Conservation (phyloP, 306 rosid genomes). For the Comarum palustre region DNA sequence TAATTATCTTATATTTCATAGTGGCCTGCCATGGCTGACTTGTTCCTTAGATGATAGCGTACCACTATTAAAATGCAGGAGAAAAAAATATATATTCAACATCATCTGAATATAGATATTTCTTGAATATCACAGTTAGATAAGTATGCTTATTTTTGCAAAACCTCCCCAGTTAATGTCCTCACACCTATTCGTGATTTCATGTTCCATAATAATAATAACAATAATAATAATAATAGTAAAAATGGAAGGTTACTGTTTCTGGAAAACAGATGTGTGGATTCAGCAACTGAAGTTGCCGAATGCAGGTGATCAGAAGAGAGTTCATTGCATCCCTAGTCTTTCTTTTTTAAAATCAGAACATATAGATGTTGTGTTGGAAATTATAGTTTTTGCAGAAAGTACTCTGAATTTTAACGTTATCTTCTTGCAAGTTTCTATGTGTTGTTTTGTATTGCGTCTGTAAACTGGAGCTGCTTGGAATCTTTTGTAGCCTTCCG, state of each 20-base stretch:
- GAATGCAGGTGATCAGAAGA: not conserved
- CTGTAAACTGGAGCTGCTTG: not conserved
- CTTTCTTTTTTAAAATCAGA: not conserved
- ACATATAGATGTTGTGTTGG: not conserved
- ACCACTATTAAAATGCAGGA: not conserved
- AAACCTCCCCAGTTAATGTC: not conserved
- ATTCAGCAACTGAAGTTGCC: not conserved
- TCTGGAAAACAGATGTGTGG: not conserved
- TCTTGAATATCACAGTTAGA: not conserved
- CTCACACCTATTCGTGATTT: not conserved
- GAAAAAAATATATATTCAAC: not conserved
- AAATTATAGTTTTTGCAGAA: not conserved
- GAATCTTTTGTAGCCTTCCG: not conserved
- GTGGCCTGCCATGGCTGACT: conserved; percentile 10
- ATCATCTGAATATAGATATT: not conserved
- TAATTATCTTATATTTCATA: not conserved
- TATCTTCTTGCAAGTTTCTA: not conserved
- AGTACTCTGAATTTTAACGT: not conserved
- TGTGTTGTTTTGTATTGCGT: not conserved
- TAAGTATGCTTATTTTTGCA: not conserved
- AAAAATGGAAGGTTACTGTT: not conserved
- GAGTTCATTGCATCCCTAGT: not conserved
- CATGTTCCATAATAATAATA: not conserved
- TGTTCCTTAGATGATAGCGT: conserved; percentile 1
- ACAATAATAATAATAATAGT: too few species aligned